Evolutionary conservation across 805 yeast genomes (phyloP).

Genomic region (Kodamaea leandrae): DNA sequence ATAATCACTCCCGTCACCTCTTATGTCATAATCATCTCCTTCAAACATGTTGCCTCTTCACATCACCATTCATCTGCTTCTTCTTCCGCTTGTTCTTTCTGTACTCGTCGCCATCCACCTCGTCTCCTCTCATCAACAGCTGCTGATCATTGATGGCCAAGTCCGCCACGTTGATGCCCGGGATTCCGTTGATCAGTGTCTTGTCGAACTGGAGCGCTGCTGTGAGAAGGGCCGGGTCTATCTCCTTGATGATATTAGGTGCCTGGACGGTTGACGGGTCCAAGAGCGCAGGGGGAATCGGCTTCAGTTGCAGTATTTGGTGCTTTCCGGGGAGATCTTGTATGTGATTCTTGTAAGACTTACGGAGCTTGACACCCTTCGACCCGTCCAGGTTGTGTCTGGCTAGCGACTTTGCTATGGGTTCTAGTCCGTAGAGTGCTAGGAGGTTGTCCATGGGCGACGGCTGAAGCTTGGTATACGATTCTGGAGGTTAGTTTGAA

Average conservation of each 20-base stretch:
- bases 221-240: constrained; percentile 49
- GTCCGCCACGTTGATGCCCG: constrained; percentile 69
- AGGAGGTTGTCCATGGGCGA: constrained; percentile 75
- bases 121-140: constrained; percentile 40
- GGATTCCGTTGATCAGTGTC: constrained; percentile 66
- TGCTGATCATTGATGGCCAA: constrained; percentile 59
- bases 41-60: constrained; percentile 34
- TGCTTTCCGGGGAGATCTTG: constrained; percentile 81
- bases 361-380: constrained; percentile 87
- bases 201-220: constrained; percentile 58
- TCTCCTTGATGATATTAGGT: constrained; percentile 47
- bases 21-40: too few species aligned
- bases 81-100: constrained; percentile 38
- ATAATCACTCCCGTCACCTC: too few species aligned
- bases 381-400: constrained; percentile 85
- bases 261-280: constrained; percentile 37
- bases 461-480: constrained; percentile 50
- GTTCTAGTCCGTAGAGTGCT: constrained; percentile 61
- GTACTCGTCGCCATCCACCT: constrained; percentile 38
- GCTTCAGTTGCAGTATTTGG: constrained; percentile 50
- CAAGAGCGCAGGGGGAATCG: constrained; percentile 33
- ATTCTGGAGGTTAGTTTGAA: constrained; percentile 17
- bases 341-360: constrained; percentile 92
- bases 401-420: constrained; percentile 76
- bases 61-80: constrained; percentile 36